Evolutionary conservation across 768 basidiomycete genomes (phyloP), one percentile per base, ranked within the genome.

Genomic region (Tylopilus vinaceipallidus): DNA sequence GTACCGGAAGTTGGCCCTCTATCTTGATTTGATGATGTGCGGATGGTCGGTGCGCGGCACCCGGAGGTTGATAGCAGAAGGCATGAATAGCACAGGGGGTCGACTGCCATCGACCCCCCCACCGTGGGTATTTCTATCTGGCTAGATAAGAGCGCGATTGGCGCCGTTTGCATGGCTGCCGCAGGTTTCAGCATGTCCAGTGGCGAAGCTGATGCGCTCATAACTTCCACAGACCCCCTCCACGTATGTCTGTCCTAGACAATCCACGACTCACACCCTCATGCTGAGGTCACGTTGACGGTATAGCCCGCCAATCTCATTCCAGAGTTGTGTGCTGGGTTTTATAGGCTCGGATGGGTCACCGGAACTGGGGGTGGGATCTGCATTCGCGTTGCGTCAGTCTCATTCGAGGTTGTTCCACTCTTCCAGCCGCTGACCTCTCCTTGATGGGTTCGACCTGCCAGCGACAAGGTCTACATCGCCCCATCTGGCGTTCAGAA

Each of bases 401-500:
- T 63, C 10, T 35, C 16, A 22, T 34, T 32, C n/a, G 14, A 41
- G 1, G 14, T n/a, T 11, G 2, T 24, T 10, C 14, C 16, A 23
- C 19, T 14, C 26, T 29, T 33, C 16, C 7, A 9, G 17, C 6
- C n/a, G 11, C 35, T 45, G 27, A 52, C 29, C 16, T 33, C 20
- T 27, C 29, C 7, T 24, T 6, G 10, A 26, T 26, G n/a, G 16
- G 14, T 6, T 35, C 14, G 49, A 47, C 48, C 43, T 26, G 0
- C 6, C 56, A 86, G 87, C 13, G 80, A 90, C 51, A 84, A 83
- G 53, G 89, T 91, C 17, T 93, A 82, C 71, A 86, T 93, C 56
- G 89, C 91, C 7, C 91, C 91, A 0, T 91, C 89, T 1, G 90
- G 90, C 3, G 91, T 94, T 2, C 92, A 95, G 65, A 95, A 95